Percentiles rank a stretch among this genome's conserved stretches.
These are phyloP conservation scores for Eimeria nieschulzi DNA, from an alignment of 169 alveolate genomes.

Conservation along the genomic window DNA sequence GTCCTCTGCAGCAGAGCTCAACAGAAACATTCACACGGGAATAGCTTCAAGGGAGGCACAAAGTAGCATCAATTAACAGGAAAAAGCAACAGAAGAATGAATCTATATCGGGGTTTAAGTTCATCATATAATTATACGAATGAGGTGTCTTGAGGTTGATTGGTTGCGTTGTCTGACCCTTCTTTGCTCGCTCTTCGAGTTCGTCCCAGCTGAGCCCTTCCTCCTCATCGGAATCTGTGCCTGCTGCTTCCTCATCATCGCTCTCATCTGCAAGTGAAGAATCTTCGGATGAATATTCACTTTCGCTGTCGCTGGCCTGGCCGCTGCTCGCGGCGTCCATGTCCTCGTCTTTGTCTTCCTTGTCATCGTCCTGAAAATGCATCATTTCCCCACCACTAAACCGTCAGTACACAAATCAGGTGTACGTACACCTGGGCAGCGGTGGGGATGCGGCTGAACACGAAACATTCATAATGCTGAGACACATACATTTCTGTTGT, in stretches of 20 bases:
- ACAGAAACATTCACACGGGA: background rate
- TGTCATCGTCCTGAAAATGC: slow-evolving; percentile 12
- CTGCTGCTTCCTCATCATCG: slow-evolving; percentile 68
- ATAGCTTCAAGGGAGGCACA: background rate
- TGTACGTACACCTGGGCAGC: no score
- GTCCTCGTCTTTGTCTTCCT: slow-evolving; percentile 50
- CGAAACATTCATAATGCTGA: no score
- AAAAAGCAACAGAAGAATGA: no score
- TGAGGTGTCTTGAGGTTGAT: no score
- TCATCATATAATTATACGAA: no score
- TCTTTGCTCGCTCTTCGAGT: slow-evolving; percentile 65
- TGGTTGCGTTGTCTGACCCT: background rate
- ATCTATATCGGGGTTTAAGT: no score
- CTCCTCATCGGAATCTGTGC: slow-evolving; percentile 48
- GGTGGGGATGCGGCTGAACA: no score
- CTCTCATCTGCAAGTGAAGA: slow-evolving; percentile 47
- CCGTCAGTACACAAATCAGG: no score
- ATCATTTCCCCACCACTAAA: no score
- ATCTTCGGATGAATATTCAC: background rate
- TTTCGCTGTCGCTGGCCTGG: slow-evolving; percentile 16
- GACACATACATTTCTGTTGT: no score
- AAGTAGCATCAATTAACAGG: background rate
- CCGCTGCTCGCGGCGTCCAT: background rate
- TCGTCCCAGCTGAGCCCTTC: slow-evolving; percentile 76
- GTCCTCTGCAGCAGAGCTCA: slow-evolving; percentile 44